Evolutionary conservation across 352 stramenopile genomes (phyloP).

Genomic region (Phytophthora macrochlamydospora): DNA sequence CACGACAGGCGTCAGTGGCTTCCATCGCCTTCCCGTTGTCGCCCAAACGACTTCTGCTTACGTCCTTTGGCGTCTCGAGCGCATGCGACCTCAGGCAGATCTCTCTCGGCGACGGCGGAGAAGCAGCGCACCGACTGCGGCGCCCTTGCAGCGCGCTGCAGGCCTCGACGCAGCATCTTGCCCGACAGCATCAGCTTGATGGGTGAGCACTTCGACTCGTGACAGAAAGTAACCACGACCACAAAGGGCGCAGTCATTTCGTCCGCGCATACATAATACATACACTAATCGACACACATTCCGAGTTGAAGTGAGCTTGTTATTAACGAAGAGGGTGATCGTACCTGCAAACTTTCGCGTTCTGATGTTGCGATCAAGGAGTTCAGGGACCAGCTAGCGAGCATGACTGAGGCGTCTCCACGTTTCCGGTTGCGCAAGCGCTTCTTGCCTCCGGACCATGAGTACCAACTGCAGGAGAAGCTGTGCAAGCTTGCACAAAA

Average conservation of each 20-base stretch:
- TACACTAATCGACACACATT: background rate
- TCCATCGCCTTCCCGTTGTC: background rate
- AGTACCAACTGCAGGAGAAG: no score
- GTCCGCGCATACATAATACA: no score
- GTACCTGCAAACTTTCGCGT: no score
- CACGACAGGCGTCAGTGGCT: background rate
- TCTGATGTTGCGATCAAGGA: no score
- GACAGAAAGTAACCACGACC: background rate
- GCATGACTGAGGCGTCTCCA: no score
- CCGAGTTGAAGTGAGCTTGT: no score
- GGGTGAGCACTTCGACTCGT: conserved; percentile 6
- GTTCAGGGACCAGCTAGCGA: no score
- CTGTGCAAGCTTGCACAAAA: no score
- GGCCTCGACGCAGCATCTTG: conserved; percentile 40
- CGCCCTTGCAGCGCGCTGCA: conserved; percentile 22
- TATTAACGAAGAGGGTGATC: no score
- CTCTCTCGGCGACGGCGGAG: conserved; percentile 29
- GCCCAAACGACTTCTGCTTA: conserved; percentile 4
- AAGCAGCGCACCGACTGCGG: conserved; percentile 24
- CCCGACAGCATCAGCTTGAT: conserved; percentile 27
- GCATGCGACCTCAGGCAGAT: conserved; percentile 11
- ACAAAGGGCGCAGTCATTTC: background rate
- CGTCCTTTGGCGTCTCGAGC: conserved; percentile 20
- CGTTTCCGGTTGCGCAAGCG: no score
- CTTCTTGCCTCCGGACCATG: no score